A percentile compares a stretch with the other conserved stretches of the same genome.
phyloP scores from a whole-genome alignment of 768 basidiomycete genomes.

The Hygrophorus russula region DNA sequence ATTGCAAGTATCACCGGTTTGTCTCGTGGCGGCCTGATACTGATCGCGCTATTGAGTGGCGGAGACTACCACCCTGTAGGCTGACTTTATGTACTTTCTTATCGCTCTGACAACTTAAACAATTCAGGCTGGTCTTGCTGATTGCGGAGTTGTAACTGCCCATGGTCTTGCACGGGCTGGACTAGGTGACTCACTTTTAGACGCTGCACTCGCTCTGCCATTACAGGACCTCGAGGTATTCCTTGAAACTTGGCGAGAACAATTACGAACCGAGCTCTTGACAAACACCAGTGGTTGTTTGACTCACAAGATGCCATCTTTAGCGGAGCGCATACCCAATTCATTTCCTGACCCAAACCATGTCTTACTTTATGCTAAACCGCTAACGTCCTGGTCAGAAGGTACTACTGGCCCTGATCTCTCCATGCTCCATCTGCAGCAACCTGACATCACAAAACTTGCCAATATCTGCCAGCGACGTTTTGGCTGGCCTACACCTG shows the following conservation, averaged over 20 bases:
- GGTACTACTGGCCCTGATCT: too few species aligned
- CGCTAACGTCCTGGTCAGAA: too few species aligned
- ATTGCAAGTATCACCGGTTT: constrained; percentile 15
- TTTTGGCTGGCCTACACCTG: too few species aligned
- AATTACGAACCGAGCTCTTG: constrained; percentile 3
- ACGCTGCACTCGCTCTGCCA: constrained; percentile 19
- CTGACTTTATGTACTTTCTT: neutral
- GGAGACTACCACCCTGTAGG: constrained; percentile 20
- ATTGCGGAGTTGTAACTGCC: constrained; percentile 43
- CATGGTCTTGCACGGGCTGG: constrained; percentile 48
- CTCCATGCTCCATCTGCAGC: too few species aligned
- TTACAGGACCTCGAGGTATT: neutral
- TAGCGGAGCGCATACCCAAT: too few species aligned
- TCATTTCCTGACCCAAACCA: too few species aligned
- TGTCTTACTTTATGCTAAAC: too few species aligned
- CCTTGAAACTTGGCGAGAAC: constrained; percentile 6
- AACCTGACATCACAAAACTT: too few species aligned
- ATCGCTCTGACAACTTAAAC: neutral
- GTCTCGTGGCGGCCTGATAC: constrained; percentile 18
- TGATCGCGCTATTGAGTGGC: constrained; percentile 22
- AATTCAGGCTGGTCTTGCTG: constrained; percentile 13
- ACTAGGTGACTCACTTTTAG: constrained; percentile 39
- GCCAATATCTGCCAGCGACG: too few species aligned
- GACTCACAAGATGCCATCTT: too few species aligned
- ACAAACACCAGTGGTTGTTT: too few species aligned